phyloP scores from a whole-genome alignment of 257 asterid species.

The Thymus quinquecostatus region DNA sequence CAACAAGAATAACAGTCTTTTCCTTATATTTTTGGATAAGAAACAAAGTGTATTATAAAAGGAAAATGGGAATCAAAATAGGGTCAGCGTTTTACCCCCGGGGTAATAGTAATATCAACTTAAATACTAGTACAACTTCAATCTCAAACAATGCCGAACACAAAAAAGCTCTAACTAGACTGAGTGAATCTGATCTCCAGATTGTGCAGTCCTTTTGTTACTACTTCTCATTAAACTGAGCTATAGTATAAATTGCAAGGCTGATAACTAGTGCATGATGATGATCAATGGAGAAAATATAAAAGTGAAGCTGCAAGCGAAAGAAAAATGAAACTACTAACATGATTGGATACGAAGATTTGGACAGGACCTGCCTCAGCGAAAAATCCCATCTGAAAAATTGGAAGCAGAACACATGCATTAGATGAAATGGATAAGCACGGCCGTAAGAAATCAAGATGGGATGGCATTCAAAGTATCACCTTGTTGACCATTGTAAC shows the following conservation, averaged over 20 bases:
- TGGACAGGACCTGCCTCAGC: conserved; percentile 99
- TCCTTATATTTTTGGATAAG: not conserved
- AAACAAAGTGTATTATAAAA: not conserved
- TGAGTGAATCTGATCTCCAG: not conserved
- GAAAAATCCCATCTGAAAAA: conserved; percentile 91
- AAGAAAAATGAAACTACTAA: conserved; percentile 37
- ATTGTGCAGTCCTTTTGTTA: not conserved
- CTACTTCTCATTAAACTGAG: not conserved
- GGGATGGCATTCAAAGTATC: not conserved
- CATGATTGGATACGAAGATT: conserved; percentile 88
- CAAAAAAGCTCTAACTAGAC: not conserved
- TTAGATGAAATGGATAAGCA: conserved; percentile 2
- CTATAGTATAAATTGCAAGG: not conserved
- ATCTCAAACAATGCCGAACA: not conserved
- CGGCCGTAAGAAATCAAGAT: not conserved
- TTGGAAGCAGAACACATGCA: not conserved
- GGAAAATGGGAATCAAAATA: not conserved
- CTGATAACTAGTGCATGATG: not conserved
- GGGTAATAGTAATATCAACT: not conserved
- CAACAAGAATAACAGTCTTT: not conserved
- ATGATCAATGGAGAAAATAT: not conserved
- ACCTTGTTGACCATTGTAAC: conserved; percentile 96
- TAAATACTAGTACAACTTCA: not conserved
- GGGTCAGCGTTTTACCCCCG: not conserved
- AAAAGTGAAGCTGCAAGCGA: not conserved